Evolutionary conservation across 352 stramenopile species (phyloP).

Genomic region (Phytophthora litchii): DNA sequence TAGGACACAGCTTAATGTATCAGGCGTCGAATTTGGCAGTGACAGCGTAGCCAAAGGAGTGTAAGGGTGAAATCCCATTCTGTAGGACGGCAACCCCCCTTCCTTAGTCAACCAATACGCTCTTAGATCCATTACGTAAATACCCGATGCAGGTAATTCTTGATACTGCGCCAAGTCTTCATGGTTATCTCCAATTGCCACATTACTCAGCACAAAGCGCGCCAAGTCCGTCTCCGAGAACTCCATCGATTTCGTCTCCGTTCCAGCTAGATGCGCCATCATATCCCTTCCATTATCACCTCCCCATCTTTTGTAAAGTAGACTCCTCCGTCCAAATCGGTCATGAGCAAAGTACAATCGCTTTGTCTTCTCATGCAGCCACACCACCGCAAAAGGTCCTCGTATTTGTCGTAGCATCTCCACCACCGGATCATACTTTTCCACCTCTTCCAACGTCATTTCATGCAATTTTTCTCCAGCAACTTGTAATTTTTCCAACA

Average conservation of each 20-base stretch:
- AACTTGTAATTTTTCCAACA: constrained; percentile 49
- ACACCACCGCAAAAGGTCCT: constrained; percentile 89
- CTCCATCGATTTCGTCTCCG: constrained; percentile 2
- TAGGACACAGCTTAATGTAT: neutral
- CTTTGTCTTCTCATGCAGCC: constrained; percentile 59
- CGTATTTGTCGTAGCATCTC: constrained; percentile 50
- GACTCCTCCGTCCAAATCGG: constrained; percentile 88
- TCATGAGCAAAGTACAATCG: constrained; percentile 93
- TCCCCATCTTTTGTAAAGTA: constrained; percentile 67
- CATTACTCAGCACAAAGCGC: constrained; percentile 50
- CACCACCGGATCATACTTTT: constrained; percentile 33
- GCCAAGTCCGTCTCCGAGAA: constrained; percentile 26
- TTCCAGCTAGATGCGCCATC: constrained; percentile 30
- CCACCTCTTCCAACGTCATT: constrained; percentile 2
- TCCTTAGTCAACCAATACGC: neutral
- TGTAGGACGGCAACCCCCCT: constrained; percentile 6
- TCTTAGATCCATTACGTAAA: constrained; percentile 75
- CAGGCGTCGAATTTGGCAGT: neutral
- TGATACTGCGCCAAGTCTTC: constrained; percentile 35
- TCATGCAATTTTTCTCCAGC: constrained; percentile 22
- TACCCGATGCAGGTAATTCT: constrained; percentile 77
- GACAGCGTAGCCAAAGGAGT: constrained; percentile 13
- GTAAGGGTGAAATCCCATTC: constrained; percentile 53
- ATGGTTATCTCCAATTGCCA: constrained; percentile 40
- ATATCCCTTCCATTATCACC: constrained; percentile 14